Evolutionary conservation across 208 protist genomes (phyloP).

Genomic region (Crithidia bombi): DNA sequence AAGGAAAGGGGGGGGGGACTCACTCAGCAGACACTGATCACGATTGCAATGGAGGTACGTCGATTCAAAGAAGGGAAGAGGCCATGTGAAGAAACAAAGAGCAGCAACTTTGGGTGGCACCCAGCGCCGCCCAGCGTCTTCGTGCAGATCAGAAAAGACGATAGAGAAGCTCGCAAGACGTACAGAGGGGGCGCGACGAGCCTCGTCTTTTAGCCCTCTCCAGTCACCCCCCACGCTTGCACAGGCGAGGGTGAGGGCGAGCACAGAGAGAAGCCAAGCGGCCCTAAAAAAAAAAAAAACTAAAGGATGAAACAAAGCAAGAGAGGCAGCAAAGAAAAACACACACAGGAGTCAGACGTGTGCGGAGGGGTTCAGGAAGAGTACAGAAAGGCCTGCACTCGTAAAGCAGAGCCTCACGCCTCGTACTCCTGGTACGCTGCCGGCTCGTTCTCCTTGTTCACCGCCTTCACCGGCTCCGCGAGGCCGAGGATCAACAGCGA

Average conservation of each 20-base stretch:
- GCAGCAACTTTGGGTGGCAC: too few species aligned
- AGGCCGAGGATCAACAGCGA: conserved; percentile 24
- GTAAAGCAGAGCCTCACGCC: not conserved
- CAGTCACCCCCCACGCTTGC: not conserved
- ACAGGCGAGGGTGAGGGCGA: not conserved
- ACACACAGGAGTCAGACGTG: not conserved
- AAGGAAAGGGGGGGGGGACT: too few species aligned
- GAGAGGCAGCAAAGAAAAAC: not conserved
- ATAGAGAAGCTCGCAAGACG: too few species aligned
- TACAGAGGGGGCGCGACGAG: too few species aligned
- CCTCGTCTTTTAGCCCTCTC: not conserved
- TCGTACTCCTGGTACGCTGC: conserved; percentile 4
- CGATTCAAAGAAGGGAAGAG: too few species aligned
- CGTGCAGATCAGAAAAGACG: too few species aligned
- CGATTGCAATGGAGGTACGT: too few species aligned
- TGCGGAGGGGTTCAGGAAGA: not conserved
- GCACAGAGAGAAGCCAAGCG: too few species aligned
- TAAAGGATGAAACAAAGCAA: not conserved
- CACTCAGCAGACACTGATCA: too few species aligned
- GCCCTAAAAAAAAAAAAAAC: conserved; percentile 1
- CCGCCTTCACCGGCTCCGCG: not conserved
- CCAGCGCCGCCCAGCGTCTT: too few species aligned
- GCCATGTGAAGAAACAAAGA: too few species aligned
- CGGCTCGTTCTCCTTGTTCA: not conserved
- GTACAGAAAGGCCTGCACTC: not conserved